A percentile compares a stretch with the other conserved stretches of the same genome.
Conservation (phyloP, 1,284 basidiomycete species). For the Schizophyllum commune region DNA sequence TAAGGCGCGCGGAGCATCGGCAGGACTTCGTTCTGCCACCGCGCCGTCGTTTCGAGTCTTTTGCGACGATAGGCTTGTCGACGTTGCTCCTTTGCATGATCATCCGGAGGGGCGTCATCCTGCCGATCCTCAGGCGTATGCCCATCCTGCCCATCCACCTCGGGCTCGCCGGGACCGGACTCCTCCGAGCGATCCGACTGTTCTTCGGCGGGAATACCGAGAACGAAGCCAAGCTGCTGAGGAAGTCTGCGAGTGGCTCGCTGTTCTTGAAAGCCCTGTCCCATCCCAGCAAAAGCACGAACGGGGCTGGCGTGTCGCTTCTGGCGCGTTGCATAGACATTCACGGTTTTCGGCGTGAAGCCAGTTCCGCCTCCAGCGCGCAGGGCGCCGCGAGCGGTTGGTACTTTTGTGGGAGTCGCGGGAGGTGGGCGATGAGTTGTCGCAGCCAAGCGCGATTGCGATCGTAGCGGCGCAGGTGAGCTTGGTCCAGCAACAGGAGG, state of each 20-base stretch:
- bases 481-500: no score
- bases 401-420: no score
- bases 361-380: no score
- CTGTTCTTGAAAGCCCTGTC: neutral
- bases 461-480: no score
- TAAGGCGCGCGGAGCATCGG: neutral
- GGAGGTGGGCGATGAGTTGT: no score
- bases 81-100: neutral
- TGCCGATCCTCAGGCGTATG: neutral
- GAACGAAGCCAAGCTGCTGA: neutral
- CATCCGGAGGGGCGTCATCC: neutral
- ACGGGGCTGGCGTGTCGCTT: neutral
- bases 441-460: no score
- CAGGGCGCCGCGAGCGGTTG: no score
- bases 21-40: constrained; percentile 1
- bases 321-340: neutral
- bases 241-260: neutral
- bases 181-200: neutral
- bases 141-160: neutral
- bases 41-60: neutral
- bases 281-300: neutral
- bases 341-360: no score
- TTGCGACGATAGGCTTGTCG: neutral
- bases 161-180: no score
- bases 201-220: neutral